Evolutionary conservation across 1,139 yeast species (phyloP).

Genomic region (Hyphopichia pseudoburtonii): DNA sequence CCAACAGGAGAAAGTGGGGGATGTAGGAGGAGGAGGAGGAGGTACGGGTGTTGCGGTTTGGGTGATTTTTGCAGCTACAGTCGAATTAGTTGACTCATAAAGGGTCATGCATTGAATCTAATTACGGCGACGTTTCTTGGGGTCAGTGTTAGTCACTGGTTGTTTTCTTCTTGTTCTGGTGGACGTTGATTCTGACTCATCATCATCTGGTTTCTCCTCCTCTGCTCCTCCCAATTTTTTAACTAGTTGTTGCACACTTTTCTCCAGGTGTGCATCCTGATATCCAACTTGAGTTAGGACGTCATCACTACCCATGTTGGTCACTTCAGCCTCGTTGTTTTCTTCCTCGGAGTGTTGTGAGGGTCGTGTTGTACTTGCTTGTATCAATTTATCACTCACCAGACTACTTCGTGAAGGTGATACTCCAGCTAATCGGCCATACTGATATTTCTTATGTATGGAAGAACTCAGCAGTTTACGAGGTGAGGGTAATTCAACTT

Average conservation of each 20-base stretch:
- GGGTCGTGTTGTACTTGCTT: too few species aligned
- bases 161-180: background rate
- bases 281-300: constrained; percentile 30
- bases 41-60: too few species aligned
- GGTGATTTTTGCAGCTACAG: too few species aligned
- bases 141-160: too few species aligned
- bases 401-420: too few species aligned
- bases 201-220: constrained; percentile 5
- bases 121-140: too few species aligned
- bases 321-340: constrained; percentile 16
- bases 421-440: constrained; percentile 36
- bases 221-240: constrained; percentile 20
- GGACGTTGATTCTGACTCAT: background rate
- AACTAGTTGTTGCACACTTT: constrained; percentile 25
- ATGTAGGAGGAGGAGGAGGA: too few species aligned
- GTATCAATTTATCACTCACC: constrained; percentile 14
- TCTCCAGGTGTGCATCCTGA: constrained; percentile 28
- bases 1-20: too few species aligned
- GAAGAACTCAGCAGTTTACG: too few species aligned
- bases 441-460: constrained; percentile 27
- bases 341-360: too few species aligned
- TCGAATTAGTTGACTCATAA: too few species aligned
- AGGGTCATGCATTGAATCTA: constrained; percentile 2
- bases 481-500: constrained; percentile 40
- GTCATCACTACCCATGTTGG: constrained; percentile 23